Percentiles rank a stretch among this genome's conserved stretches.
Evolutionary conservation across 78 protist genomes (phyloP).

Genomic region (Dictyostelium brefeldianum): DNA sequence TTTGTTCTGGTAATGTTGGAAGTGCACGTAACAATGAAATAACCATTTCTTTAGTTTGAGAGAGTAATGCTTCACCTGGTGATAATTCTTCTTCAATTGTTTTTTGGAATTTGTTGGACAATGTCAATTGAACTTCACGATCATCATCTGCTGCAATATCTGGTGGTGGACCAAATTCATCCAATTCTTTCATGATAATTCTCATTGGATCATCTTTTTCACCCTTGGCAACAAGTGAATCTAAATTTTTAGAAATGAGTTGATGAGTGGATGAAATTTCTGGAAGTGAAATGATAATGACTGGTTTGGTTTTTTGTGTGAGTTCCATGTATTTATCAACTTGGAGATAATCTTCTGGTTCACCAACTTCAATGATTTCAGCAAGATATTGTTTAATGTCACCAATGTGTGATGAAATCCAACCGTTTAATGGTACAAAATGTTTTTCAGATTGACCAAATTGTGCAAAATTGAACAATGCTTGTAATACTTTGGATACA

Average conservation of each 20-base stretch:
- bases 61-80: slow-evolving; percentile 70
- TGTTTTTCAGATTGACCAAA: slow-evolving; percentile 85
- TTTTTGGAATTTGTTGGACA: slow-evolving; percentile 86
- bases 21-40: slow-evolving; percentile 76
- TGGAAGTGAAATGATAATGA: slow-evolving; percentile 78
- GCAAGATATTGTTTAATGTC: slow-evolving; percentile 80
- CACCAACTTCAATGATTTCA: slow-evolving; percentile 84
- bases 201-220: slow-evolving; percentile 86
- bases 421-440: slow-evolving; percentile 78
- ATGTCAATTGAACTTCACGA: slow-evolving; percentile 81
- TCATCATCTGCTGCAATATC: slow-evolving; percentile 82
- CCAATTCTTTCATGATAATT: slow-evolving; percentile 85
- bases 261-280: slow-evolving; percentile 82
- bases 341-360: slow-evolving; percentile 88
- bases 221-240: slow-evolving; percentile 75
- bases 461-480: slow-evolving; percentile 83
- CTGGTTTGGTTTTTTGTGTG: slow-evolving; percentile 87
- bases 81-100: slow-evolving; percentile 82
- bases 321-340: slow-evolving; percentile 88
- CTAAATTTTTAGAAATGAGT: slow-evolving; percentile 72
- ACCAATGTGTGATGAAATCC: slow-evolving; percentile 75
- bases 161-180: slow-evolving; percentile 84
- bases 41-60: slow-evolving; percentile 84
- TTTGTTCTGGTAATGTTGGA: slow-evolving; percentile 83
- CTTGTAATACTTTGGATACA: slow-evolving; percentile 85